These are phyloP conservation scores for Conticribra guillardii DNA, from an alignment of 108 stramenopile genomes.

Conservation along the genomic window DNA sequence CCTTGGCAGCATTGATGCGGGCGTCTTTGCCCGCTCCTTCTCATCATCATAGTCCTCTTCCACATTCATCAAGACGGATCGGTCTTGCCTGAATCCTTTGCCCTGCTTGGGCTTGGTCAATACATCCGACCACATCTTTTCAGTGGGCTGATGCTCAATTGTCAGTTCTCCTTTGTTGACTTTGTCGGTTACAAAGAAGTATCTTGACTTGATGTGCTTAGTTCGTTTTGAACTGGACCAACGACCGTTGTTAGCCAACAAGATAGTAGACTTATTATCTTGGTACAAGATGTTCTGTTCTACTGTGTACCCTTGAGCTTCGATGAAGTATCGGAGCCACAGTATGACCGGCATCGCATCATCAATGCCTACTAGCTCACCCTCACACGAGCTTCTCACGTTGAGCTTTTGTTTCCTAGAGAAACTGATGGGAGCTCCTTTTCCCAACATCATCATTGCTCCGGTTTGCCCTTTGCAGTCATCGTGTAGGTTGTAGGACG, in stretches of 20 bases:
- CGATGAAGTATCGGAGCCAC: neutral
- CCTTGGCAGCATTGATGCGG: neutral
- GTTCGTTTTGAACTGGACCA: slow-evolving; percentile 4
- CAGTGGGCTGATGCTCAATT: slow-evolving; percentile 1
- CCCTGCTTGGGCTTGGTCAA: slow-evolving; percentile 28
- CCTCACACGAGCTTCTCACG: neutral
- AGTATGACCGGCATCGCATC: slow-evolving; percentile 27
- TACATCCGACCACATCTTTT: slow-evolving; percentile 17
- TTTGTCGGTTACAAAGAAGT: slow-evolving; percentile 25
- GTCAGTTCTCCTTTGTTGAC: neutral
- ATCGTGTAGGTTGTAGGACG: no score
- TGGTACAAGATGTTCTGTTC: slow-evolving; percentile 13
- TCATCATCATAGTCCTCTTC: neutral
- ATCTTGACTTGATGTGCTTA: slow-evolving; percentile 21
- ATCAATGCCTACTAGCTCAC: neutral
- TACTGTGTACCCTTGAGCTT: slow-evolving; percentile 2
- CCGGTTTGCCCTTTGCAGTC: no score
- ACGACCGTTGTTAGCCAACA: slow-evolving; percentile 19
- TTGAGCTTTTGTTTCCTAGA: slow-evolving; percentile 16
- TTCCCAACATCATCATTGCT: slow-evolving; percentile 4
- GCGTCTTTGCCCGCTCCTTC: neutral
- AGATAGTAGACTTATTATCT: slow-evolving; percentile 13
- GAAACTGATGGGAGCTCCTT: neutral
- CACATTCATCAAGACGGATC: slow-evolving; percentile 4
- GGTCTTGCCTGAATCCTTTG: slow-evolving; percentile 1